Evolutionary conservation across 306 rosid genomes (phyloP).

Genomic region (Luffa acutangula): DNA sequence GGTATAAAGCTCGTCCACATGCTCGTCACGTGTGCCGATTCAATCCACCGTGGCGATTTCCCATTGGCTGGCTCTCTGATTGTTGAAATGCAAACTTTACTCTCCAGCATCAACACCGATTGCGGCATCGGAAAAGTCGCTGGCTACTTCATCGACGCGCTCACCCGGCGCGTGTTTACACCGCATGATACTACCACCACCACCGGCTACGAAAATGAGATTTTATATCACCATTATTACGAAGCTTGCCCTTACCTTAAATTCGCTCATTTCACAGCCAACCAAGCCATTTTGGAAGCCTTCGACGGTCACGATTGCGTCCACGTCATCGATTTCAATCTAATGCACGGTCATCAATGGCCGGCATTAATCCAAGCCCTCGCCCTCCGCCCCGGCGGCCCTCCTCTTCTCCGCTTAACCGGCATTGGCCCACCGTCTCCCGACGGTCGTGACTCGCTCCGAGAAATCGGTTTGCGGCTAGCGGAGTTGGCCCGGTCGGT

Average conservation of each 20-base stretch:
- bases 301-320: conserved; percentile 73
- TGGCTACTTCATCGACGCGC: conserved; percentile 69
- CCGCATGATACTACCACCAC: conserved; percentile 3
- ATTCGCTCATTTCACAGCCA: conserved; percentile 92
- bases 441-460: conserved; percentile 69
- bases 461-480: conserved; percentile 63
- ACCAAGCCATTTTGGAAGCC: conserved; percentile 79
- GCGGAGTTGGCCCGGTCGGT: conserved; percentile 82
- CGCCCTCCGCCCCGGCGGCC: conserved; percentile 83
- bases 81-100: conserved; percentile 58
- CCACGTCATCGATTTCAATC: conserved; percentile 87
- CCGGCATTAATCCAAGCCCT: conserved; percentile 82
- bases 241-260: conserved; percentile 83
- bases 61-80: conserved; percentile 58
- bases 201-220: conserved; percentile 41
- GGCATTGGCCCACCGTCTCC: conserved; percentile 96
- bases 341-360: conserved; percentile 92
- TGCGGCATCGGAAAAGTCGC: conserved; percentile 92
- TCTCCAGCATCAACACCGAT: conserved; percentile 42
- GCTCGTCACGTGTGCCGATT: conserved; percentile 79
- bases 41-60: conserved; percentile 59
- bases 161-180: conserved; percentile 49
- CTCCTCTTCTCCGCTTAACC: conserved; percentile 57
- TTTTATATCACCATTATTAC: conserved; percentile 68
- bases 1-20: conserved; percentile 69